These are phyloP conservation scores for Mentha longifolia DNA, from an alignment of 257 asterid genomes.

Conservation along the genomic window DNA sequence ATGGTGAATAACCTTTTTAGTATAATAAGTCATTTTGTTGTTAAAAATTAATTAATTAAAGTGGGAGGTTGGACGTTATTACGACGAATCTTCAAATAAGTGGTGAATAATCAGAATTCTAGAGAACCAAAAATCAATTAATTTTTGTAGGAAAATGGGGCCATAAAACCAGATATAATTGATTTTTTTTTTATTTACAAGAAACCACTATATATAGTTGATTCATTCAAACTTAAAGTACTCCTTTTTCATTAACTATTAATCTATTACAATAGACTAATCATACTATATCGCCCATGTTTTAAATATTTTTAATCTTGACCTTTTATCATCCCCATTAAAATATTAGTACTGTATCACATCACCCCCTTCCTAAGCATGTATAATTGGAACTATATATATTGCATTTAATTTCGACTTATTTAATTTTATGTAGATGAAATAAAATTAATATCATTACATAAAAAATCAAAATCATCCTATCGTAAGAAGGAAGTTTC, in stretches of 20 bases:
- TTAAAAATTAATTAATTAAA: too few relatives aligned
- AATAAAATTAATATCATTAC: too few relatives aligned
- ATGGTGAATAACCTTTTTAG: too few relatives aligned
- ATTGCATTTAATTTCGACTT: too few relatives aligned
- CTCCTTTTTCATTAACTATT: not conserved
- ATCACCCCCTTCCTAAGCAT: conserved; percentile 42
- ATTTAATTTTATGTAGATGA: too few relatives aligned
- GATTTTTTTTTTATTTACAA: conserved; percentile 36
- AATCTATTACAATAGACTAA: conserved; percentile 35
- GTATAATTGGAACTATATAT: conserved; percentile 33
- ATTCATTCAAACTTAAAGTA: conserved; percentile 50
- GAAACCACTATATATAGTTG: conserved; percentile 52
- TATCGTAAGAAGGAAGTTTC: too few relatives aligned
- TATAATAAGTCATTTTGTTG: too few relatives aligned
- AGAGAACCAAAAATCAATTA: not conserved
- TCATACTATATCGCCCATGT: conserved; percentile 35
- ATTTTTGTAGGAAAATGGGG: too few relatives aligned
- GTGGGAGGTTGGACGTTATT: conserved; percentile 19
- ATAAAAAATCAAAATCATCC: too few relatives aligned
- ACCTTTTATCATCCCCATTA: conserved; percentile 46
- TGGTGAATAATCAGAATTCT: conserved; percentile 44
- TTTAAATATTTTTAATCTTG: conserved; percentile 48
- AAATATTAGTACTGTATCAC: conserved; percentile 21
- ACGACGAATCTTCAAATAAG: conserved; percentile 50
- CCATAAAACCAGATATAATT: too few relatives aligned